Evolutionary conservation across 768 basidiomycete genomes (phyloP).

Genomic region (Kwoniella dejecticola): DNA sequence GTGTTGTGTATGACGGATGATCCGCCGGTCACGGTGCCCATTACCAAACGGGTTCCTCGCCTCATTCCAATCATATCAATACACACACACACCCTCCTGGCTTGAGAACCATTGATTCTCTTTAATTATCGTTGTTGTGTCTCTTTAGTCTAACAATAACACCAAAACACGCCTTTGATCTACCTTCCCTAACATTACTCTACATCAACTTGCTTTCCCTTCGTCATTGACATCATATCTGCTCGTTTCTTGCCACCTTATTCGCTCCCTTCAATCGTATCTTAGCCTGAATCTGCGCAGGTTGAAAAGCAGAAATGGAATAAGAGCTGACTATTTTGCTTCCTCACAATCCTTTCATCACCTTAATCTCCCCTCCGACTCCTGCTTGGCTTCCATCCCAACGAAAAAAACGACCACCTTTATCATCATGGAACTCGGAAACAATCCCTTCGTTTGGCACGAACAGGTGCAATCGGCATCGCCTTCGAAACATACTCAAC

Average conservation of each 20-base stretch:
- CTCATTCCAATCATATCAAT: not conserved
- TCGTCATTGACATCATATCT: constrained; percentile 1
- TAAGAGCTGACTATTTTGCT: constrained; percentile 2
- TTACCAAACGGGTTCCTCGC: constrained; percentile 1
- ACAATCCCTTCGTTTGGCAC: not conserved
- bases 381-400: not conserved
- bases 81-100: not conserved
- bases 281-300: not conserved
- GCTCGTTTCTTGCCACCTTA: not conserved
- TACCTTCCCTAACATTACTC: not conserved
- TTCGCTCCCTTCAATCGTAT: not conserved
- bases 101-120: too few relatives aligned
- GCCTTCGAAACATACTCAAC: constrained; percentile 9
- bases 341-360: not conserved
- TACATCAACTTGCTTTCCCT: too few relatives aligned
- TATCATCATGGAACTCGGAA: constrained; percentile 3
- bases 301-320: not conserved
- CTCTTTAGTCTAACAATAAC: not conserved
- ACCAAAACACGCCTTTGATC: constrained; percentile 7
- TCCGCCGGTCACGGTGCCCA: not conserved
- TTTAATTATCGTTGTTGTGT: not conserved
- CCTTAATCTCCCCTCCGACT: not conserved
- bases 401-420: constrained; percentile 1
- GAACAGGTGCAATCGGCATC: not conserved
- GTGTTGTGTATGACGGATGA: not conserved